These are phyloP conservation scores for Cystobasidium slooffiae DNA, from an alignment of 1,284 basidiomycete genomes.

Conservation along the genomic window DNA sequence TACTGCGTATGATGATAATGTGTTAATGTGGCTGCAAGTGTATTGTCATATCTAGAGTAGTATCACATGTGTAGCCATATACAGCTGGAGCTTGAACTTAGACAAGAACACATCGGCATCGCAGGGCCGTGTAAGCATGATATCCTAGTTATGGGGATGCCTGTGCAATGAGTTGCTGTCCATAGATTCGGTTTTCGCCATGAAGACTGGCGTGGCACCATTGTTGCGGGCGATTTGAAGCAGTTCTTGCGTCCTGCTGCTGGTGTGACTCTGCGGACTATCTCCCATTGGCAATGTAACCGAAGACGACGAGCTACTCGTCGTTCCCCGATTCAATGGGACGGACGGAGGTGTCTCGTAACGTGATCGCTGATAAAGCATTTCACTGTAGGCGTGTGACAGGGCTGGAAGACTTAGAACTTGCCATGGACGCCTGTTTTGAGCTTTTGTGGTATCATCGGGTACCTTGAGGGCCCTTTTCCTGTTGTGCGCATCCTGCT, in stretches of 20 bases:
- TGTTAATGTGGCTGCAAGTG: not conserved
- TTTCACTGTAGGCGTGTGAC: not conserved
- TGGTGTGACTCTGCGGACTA: not conserved
- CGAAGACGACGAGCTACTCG: not conserved
- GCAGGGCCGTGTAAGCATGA: too few relatives aligned
- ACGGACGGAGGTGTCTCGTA: not conserved
- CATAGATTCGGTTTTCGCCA: too few relatives aligned
- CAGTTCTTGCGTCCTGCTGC: too few relatives aligned
- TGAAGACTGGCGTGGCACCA: too few relatives aligned
- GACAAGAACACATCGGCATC: not conserved
- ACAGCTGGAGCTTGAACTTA: not conserved
- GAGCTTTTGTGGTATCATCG: not conserved
- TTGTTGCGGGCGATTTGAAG: too few relatives aligned
- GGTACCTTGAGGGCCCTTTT: too few relatives aligned
- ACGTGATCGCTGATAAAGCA: not conserved
- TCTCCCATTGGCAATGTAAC: not conserved
- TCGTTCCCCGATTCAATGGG: not conserved
- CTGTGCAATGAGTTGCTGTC: too few relatives aligned
- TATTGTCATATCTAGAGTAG: slow-evolving; percentile 68
- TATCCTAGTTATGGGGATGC: too few relatives aligned
- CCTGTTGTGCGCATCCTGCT: too few relatives aligned
- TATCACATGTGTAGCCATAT: slow-evolving; percentile 11
- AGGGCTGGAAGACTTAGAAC: not conserved
- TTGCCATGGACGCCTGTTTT: not conserved
- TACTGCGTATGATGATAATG: not conserved